Evolutionary conservation across 768 basidiomycete species (phyloP), one percentile per base, ranked within the genome.

Genomic region (Tricholomella constricta): DNA sequence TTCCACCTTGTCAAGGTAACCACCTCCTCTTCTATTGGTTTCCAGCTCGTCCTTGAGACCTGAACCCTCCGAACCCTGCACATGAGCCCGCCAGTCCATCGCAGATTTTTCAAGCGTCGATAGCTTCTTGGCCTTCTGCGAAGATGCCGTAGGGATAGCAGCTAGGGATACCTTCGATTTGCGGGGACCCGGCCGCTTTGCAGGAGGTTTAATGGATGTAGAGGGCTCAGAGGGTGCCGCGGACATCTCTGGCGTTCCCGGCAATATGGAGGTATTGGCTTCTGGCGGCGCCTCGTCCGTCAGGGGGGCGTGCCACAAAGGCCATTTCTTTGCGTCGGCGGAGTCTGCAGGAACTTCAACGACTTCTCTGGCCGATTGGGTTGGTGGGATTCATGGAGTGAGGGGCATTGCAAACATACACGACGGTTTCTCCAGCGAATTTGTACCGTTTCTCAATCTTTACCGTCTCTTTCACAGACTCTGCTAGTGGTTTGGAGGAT

Each of bases 21-120:
- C 89, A 8, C 88, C 90, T 0, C 84, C 81, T 36, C 85, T 79
- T 42, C 86, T 74, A 54, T 91, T 86, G 3, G 82, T 81, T 44
- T 88, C 82, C n/a, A 94, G 76, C 55, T 90, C 88, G 58, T 91
- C 85, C 54, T 82, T 78, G 8, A 86, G 62, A 3, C 73, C 78
- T 0, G 73, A 51, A 17, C 66, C 62, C 22, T 68, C 61, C 45
- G 78, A 69, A 0, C 77, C 55, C 17, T 76, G 68, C 12, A 91
- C 68, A 59, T 93, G 90, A 0, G 81, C 69, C 25, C 78, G 77
- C 92, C 92, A 94, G 64, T 94, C 92, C 81, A 94, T 83, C 11
- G 87, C 83, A 0, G 89, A 91, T 66, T 93, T 94, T 56, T 92
- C 90, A 12, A 94, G 75, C 22, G 90, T 93, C 20, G 88, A 84